Base-by-base conservation (phyloP, 768 basidiomycete species). In the Fomitopsis pulvina region DNA sequence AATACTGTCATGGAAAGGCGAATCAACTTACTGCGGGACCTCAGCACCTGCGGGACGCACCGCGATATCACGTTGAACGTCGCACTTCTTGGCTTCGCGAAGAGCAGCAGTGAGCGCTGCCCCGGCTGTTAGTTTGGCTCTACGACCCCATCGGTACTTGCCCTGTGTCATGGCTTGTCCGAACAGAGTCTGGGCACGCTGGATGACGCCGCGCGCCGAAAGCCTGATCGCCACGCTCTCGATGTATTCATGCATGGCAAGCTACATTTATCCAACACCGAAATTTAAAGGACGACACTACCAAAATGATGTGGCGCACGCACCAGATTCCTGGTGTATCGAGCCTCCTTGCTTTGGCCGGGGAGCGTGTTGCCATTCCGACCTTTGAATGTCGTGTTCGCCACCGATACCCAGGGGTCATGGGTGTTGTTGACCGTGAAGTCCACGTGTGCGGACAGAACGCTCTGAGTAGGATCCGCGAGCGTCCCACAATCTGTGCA, bases 401-500 rank as follows among this genome's bases (percentile, higher is more conserved):
- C 22, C 5, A 52, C 48, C 32, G 57, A 47, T 38, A 51, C 65
- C 67, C 55, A 69, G 52, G 48, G 66, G 47, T 42, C 63, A 52
- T 67, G 57, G 56, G 58, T 57, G 9, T 69, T 70, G 48, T 63
- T 59, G 47, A 70, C 65, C 26, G 60, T 47, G 40, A 68, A 57
- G 53, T 74, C 71, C 20, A 60, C 55, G 53, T 77, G 71, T 21
- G 75, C 69, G 7, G 78, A 71, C 43, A 91, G 77, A 34, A 85
- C 66, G 24, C 72, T 73, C 68, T 83, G 83, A 12, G 74, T 68
- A 0, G 85, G 72, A 57, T 87, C 80, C 9, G 67, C 70, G 18
- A 91, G 76, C n/a, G 80, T 81, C 14, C 83, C 88, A 57, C 88
- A 90, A n/a, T 53, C 45, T 11, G 77, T 77, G 65, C 88, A 91